Evolutionary conservation across 164 flowering plant species (phyloP).

Genomic region (Vitis labrusca): DNA sequence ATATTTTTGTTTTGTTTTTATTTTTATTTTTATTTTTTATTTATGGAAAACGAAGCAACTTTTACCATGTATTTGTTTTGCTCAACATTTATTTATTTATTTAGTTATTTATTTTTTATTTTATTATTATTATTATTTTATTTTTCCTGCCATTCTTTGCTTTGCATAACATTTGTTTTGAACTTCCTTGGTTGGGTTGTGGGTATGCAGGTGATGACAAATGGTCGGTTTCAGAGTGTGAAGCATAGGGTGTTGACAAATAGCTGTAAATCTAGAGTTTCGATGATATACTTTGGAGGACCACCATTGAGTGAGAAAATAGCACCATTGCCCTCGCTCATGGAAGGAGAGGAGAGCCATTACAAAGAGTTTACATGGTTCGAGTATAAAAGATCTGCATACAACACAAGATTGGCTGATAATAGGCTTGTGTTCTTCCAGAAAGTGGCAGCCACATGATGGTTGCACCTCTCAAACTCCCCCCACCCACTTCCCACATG

Average conservation of each 20-base stretch:
- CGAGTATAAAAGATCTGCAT: conserved; percentile 66
- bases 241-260: conserved; percentile 40
- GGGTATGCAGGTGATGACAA: conserved; percentile 31
- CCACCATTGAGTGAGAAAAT: conserved; percentile 42
- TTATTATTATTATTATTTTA: too few relatives aligned
- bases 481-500: too few relatives aligned
- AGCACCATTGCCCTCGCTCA: conserved; percentile 38
- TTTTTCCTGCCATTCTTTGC: too few relatives aligned
- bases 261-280: conserved; percentile 28
- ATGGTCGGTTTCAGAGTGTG: conserved; percentile 44
- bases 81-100: too few relatives aligned
- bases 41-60: too few relatives aligned
- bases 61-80: too few relatives aligned
- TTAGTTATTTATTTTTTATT: too few relatives aligned
- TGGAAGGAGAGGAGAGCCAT: conserved; percentile 60
- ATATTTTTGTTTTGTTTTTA: too few relatives aligned
- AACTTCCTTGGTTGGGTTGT: too few relatives aligned
- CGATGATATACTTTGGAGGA: conserved; percentile 51
- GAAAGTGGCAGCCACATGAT: conserved; percentile 16
- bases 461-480: too few relatives aligned
- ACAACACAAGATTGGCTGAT: conserved; percentile 57
- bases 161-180: too few relatives aligned
- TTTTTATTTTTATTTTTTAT: too few relatives aligned
- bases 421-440: conserved; percentile 51
- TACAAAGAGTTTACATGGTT: conserved; percentile 77